Percentiles rank a stretch among this genome's conserved stretches.
These are phyloP conservation scores for Trametes versicolor DNA, from an alignment of 1,284 basidiomycete genomes.

Conservation along the genomic window DNA sequence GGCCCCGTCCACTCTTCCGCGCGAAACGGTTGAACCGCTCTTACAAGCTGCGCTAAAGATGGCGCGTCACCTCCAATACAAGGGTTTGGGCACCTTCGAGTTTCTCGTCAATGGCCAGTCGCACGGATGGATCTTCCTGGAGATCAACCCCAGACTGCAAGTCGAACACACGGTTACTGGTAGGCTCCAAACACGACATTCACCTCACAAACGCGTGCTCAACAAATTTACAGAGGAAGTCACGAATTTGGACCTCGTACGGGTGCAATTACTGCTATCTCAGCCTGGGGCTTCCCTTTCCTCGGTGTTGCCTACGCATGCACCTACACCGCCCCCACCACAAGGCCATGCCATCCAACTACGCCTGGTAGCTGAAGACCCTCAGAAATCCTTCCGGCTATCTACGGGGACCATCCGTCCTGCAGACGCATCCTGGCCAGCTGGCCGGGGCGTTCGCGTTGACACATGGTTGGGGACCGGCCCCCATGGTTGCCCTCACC, in stretches of 20 bases:
- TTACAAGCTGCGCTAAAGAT: conserved; percentile 29
- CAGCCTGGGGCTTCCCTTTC: conserved; percentile 29
- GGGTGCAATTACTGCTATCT: conserved; percentile 48
- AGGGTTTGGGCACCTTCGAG: conserved; percentile 31
- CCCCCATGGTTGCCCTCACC: not conserved
- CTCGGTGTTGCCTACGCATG: conserved; percentile 23
- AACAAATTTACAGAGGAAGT: conserved; percentile 48
- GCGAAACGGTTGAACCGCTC: conserved; percentile 14
- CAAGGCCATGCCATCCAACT: conserved; percentile 48
- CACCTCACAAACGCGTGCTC: not conserved
- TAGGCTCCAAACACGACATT: conserved; percentile 19
- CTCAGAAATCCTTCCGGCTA: conserved; percentile 46
- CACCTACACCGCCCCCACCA: conserved; percentile 32
- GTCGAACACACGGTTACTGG: conserved; percentile 51
- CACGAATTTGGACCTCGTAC: conserved; percentile 48
- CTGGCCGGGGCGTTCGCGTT: conserved; percentile 49
- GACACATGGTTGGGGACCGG: conserved; percentile 50
- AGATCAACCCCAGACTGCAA: conserved; percentile 33
- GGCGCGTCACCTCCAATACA: conserved; percentile 29
- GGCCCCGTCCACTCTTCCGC: conserved; percentile 26
- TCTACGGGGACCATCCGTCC: conserved; percentile 45
- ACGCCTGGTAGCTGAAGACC: conserved; percentile 52
- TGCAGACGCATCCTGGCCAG: conserved; percentile 47
- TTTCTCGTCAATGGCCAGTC: conserved; percentile 27
- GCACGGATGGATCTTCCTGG: conserved; percentile 31